Base-by-base conservation (phyloP, 768 basidiomycete genomes). In the Suillus decipiens region DNA sequence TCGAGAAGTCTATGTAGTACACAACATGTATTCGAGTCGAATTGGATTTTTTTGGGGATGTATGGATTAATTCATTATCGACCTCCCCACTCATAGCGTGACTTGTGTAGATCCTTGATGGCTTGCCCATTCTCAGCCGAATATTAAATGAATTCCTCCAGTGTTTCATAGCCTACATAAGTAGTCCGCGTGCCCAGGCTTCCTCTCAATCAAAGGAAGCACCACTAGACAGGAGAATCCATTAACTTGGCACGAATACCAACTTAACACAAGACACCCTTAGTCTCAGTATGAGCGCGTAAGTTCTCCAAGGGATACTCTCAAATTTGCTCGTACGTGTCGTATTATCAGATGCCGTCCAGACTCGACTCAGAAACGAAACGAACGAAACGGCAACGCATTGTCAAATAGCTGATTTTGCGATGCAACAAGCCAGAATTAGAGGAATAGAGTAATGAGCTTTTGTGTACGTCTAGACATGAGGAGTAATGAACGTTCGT, bases 1-100 rank as follows among this genome's bases (percentile, higher is more conserved):
- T 57, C 24, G 55, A 56, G 34, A 57, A 28, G 37, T 39, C 9
- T 28, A 41, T 56, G 55, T 56, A 41, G n/a, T n/a, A n/a, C 17
- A 12, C 55, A 24, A 28, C 6, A 39, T 57, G 37, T 41, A 57
- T 56, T 24, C 5, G 15, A 37, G 5, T 24, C 22, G 10, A 56
- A 15, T 9, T 24, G 24, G 37, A 10, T 28, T 17, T 53, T 53
- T 34, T n/a, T n/a, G 31, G 31, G 51, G 33, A 33, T 53, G 19
- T 53, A n/a, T 53, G 5, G 31, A 17, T 37, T n/a, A n/a, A n/a
- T 24, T 15, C n/a, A 36, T 36, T 1, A 14, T 36, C 3, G n/a
- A 36, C 11, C n/a, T 6, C 12, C 31, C 50, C 5, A 4, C 15
- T 51, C 1, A 19, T 31, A 31, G 5, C 7, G 9, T 9, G 15